Evolutionary conservation across 371 early-diverging fungal genomes (phyloP).

Genomic region (Mortierella sp.): DNA sequence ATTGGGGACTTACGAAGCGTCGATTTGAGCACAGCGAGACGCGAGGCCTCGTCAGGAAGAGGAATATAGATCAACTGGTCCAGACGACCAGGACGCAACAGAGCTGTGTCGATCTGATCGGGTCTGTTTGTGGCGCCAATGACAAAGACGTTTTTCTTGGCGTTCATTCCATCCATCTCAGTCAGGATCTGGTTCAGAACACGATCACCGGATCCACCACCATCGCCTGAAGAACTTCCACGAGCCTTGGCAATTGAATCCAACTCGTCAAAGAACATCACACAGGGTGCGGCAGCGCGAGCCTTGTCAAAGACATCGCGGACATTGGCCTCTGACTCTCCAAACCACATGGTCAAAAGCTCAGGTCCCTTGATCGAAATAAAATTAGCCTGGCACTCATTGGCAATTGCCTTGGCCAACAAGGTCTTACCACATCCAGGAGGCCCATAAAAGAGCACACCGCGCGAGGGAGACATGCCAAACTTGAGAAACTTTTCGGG

Average conservation of each 20-base stretch:
- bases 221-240: constrained; percentile 88
- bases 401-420: constrained; percentile 99
- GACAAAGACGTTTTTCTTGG: constrained; percentile 99
- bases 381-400: constrained; percentile 99
- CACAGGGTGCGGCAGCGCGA: constrained; percentile 99
- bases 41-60: constrained; percentile 95
- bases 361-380: constrained; percentile 99
- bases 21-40: constrained; percentile 91
- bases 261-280: constrained; percentile 99
- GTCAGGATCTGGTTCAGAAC: constrained; percentile 99
- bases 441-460: constrained; percentile 99
- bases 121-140: constrained; percentile 99
- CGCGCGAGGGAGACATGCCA: constrained; percentile 99
- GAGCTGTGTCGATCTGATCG: constrained; percentile 96
- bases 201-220: constrained; percentile 98
- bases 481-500: constrained; percentile 99
- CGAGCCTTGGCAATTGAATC: constrained; percentile 99
- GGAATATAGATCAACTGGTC: constrained; percentile 99
- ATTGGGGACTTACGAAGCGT: constrained; percentile 98
- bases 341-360: constrained; percentile 99
- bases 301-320: constrained; percentile 99
- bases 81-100: constrained; percentile 99
- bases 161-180: constrained; percentile 99
- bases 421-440: constrained; percentile 99
- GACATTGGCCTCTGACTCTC: constrained; percentile 99